These are phyloP conservation scores for Tympanopsis confertula DNA, from an alignment of 2,329 filamentous ascomycete genomes.

Conservation along the genomic window DNA sequence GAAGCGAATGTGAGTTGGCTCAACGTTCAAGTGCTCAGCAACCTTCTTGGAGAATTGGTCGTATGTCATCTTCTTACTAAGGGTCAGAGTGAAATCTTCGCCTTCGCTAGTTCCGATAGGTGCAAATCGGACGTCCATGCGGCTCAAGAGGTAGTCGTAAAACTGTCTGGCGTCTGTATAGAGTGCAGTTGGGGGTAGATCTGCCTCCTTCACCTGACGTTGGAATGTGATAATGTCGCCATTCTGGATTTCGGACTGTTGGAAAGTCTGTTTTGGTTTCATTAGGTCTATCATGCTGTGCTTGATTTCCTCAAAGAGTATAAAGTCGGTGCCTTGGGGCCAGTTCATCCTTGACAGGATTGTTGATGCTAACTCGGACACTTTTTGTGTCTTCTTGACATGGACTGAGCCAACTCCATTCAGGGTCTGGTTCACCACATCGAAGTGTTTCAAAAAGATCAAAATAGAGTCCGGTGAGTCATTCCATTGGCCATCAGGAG, in stretches of 20 bases:
- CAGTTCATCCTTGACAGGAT: slow-evolving; percentile 80
- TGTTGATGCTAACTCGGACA: slow-evolving; percentile 67
- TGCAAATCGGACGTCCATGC: slow-evolving; percentile 63
- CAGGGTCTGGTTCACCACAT: slow-evolving; percentile 64
- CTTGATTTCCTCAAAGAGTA: slow-evolving; percentile 65
- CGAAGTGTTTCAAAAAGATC: slow-evolving; percentile 87
- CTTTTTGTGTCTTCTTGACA: slow-evolving; percentile 75
- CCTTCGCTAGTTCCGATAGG: slow-evolving; percentile 38
- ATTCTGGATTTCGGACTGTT: slow-evolving; percentile 87
- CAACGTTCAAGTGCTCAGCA: slow-evolving; percentile 62
- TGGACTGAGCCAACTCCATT: slow-evolving; percentile 75
- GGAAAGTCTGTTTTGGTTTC: slow-evolving; percentile 80
- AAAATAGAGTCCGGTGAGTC: slow-evolving; percentile 59
- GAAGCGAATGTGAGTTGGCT: slow-evolving; percentile 81
- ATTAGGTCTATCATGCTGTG: slow-evolving; percentile 92
- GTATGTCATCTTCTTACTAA: slow-evolving; percentile 83
- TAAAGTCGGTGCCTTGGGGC: slow-evolving; percentile 37
- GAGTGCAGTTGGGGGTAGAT: slow-evolving; percentile 25
- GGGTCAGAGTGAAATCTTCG: slow-evolving; percentile 58
- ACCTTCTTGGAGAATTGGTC: slow-evolving; percentile 78
- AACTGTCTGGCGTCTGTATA: slow-evolving; percentile 69
- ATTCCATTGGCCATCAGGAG: slow-evolving; percentile 63
- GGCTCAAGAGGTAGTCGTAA: slow-evolving; percentile 87
- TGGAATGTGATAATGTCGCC: slow-evolving; percentile 97
- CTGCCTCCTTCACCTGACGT: slow-evolving; percentile 23